Evolutionary conservation across 805 yeast species (phyloP), one percentile per base, ranked within the genome.

Genomic region (Suhomyces kilbournensis): DNA sequence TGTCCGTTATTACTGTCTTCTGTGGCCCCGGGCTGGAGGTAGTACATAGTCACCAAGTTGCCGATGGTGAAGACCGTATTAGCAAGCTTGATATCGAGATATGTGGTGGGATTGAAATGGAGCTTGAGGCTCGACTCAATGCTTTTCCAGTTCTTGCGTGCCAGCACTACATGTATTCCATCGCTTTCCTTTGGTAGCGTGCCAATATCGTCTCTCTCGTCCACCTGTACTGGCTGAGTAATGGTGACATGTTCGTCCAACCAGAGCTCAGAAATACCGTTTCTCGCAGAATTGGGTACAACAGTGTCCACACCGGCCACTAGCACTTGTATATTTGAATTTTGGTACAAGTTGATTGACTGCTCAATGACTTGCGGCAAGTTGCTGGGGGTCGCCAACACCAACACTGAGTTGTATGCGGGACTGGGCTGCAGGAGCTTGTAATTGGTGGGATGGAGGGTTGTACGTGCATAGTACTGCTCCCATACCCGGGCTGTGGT

Each of bases 251-350:
- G 52, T 7, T 64, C 59, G 42, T 67, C 70, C 23, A 68, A 51
- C 80, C 80, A 75, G 53, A 75, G 56, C 56, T 70, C 75, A 8
- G 73, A 64, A 2, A 74, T 58, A 0, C 78, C 80, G 53, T 66
- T 62, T 32, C 72, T 53, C 9, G 55, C 56, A 2, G 72, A 68
- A 45, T 62, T 60, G 15, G 73, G 71, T 12, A 68, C 66, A 15
- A 71, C 65, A 3, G 73, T 59, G 51, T 75, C 79, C 3, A 74
- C 64, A 1, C 77, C 78, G 0, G 77, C 79, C 12, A 74, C 77
- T 9, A 70, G 58, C 2, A 73, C 67, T 57, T 74, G 78, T 17
- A 74, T 39, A 6, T 60, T 49, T 7, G 50, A 19, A 14, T 62
- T 50, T 42, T 69, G 66, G 53, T 62, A 58, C 9, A 68, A 53